Percentiles rank a stretch among this genome's conserved stretches.
phyloP scores from a whole-genome alignment of 768 basidiomycete species.

The Sarcodon aspratus region DNA sequence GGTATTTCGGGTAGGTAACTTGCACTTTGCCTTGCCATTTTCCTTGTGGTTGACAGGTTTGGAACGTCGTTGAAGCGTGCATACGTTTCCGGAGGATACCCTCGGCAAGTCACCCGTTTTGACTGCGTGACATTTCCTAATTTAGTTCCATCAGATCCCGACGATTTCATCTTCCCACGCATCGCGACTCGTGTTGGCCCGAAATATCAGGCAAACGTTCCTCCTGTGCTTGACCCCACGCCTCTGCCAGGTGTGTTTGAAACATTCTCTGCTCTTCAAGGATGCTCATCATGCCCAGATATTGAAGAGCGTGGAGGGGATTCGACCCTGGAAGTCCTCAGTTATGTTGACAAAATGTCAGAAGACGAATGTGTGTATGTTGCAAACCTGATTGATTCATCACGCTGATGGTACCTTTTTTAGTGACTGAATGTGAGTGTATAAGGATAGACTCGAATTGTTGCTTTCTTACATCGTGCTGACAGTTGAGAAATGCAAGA shows the following conservation, averaged over 20 bases:
- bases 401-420: conserved; percentile 6
- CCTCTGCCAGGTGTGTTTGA: neutral
- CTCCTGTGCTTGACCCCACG: conserved; percentile 15
- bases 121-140: conserved; percentile 10
- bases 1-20: conserved; percentile 86
- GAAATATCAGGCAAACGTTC: conserved; percentile 70
- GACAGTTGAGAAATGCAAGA: conserved; percentile 59
- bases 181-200: conserved; percentile 84
- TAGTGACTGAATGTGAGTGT: conserved; percentile 48
- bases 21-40: neutral
- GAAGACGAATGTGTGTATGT: conserved; percentile 50
- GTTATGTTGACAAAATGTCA: conserved; percentile 51
- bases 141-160: conserved; percentile 54
- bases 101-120: conserved; percentile 41
- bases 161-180: conserved; percentile 94
- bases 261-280: neutral
- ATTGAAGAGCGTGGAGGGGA: conserved; percentile 57
- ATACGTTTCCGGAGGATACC: conserved; percentile 88
- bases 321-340: conserved; percentile 61
- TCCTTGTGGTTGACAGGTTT: neutral
- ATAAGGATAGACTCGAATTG: too few relatives aligned
- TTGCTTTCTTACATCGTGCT: neutral
- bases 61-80: conserved; percentile 39
- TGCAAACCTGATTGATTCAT: conserved; percentile 4
- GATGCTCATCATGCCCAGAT: conserved; percentile 4